Evolutionary conservation across 805 yeast genomes (phyloP).

Genomic region (Zygosaccharomyces lentus): DNA sequence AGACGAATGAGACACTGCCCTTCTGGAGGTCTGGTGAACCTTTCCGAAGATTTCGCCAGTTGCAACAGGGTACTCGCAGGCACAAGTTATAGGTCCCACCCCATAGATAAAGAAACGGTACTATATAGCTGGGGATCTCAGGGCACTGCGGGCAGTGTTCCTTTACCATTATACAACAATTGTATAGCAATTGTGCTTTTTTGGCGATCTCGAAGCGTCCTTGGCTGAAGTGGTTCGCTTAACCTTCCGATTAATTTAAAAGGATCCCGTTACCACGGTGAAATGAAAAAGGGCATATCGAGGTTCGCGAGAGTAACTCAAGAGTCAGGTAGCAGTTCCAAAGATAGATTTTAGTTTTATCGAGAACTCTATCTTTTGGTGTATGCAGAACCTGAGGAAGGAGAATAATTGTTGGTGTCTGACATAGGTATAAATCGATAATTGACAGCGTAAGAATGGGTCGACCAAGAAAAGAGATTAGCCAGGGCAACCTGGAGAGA

Average conservation of each 20-base stretch:
- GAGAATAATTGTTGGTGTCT: not conserved
- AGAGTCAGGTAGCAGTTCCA: not conserved
- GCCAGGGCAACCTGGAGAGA: conserved; percentile 34
- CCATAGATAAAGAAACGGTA: not conserved
- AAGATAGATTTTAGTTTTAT: not conserved
- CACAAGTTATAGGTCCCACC: conserved; percentile 13
- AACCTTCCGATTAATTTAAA: not conserved
- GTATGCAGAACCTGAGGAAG: not conserved
- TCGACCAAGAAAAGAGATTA: conserved; percentile 35
- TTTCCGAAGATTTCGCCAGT: conserved; percentile 18
- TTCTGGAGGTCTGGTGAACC: conserved; percentile 29
- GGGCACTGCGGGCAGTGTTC: no score
- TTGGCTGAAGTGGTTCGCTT: not conserved
- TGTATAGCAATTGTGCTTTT: not conserved
- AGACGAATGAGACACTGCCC: conserved; percentile 24
- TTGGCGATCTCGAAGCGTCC: not conserved
- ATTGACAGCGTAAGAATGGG: conserved; percentile 24
- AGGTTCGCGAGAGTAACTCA: not conserved
- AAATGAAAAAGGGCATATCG: not conserved
- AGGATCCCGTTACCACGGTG: not conserved
- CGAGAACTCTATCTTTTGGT: not conserved
- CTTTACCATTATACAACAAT: no score
- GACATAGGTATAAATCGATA: not conserved
- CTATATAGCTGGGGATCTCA: not conserved
- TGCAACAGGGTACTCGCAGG: conserved; percentile 16